Conservation (phyloP, 768 basidiomycete species). For the Trametopsis cervina region DNA sequence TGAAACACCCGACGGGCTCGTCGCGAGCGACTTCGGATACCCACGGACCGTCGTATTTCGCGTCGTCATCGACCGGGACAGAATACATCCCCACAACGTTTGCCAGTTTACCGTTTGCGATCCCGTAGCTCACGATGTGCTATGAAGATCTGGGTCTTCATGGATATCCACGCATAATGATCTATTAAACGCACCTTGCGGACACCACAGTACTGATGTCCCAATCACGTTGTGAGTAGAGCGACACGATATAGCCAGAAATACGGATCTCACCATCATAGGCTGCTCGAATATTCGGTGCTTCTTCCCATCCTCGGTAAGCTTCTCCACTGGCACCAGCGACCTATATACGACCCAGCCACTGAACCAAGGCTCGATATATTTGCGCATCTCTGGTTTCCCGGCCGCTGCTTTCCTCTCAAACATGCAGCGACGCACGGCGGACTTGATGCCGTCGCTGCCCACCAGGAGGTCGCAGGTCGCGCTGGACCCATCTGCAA, state of each 20-base stretch:
- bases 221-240: no score
- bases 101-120: constrained; percentile 35
- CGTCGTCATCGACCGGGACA: constrained; percentile 28
- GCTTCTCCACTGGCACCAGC: constrained; percentile 33
- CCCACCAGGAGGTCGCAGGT: constrained; percentile 27
- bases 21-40: constrained; percentile 17
- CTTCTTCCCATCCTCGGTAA: constrained; percentile 19
- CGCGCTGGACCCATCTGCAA: constrained; percentile 21
- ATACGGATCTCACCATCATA: constrained; percentile 43
- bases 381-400: constrained; percentile 22
- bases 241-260: no score
- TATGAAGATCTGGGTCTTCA: constrained; percentile 9
- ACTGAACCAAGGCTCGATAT: constrained; percentile 39
- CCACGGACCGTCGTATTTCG: constrained; percentile 19
- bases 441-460: constrained; percentile 28
- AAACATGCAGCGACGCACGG: constrained; percentile 27
- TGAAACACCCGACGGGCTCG: constrained; percentile 22
- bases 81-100: constrained; percentile 40
- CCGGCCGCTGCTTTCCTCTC: constrained; percentile 16
- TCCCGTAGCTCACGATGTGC: constrained; percentile 44
- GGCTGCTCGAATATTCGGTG: constrained; percentile 31
- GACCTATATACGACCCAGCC: constrained; percentile 41
- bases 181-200: constrained; percentile 28
- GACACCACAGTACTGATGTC: constrained; percentile 45
- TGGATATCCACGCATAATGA: no score